These are phyloP conservation scores for Candida vaughaniae DNA, from an alignment of 805 yeast genomes.

Conservation along the genomic window DNA sequence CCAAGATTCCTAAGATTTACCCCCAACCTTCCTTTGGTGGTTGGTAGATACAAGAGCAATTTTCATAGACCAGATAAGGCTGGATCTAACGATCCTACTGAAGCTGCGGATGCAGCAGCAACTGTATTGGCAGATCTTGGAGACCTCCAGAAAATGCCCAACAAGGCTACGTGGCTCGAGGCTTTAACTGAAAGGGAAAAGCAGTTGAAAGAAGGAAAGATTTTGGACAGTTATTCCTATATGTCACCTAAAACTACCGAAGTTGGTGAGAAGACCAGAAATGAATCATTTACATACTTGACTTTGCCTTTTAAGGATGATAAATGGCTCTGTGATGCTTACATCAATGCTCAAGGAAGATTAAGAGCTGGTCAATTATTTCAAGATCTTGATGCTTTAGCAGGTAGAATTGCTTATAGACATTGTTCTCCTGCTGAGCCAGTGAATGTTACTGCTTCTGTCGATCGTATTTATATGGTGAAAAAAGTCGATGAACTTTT, in stretches of 20 bases:
- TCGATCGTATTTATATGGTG: conserved; percentile 85
- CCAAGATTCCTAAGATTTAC: too few species aligned
- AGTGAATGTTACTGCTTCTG: conserved; percentile 92
- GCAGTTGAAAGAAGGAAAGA: conserved; percentile 70
- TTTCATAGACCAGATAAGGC: conserved; percentile 34
- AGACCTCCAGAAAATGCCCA: conserved; percentile 46
- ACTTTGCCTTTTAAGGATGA: conserved; percentile 83
- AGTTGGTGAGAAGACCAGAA: conserved; percentile 70
- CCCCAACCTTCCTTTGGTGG: too few species aligned
- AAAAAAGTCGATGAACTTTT: conserved; percentile 78
- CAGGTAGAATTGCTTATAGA: conserved; percentile 89
- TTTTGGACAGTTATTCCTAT: conserved; percentile 68
- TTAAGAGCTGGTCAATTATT: conserved; percentile 89
- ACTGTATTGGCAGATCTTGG: conserved; percentile 61
- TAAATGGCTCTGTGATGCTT: conserved; percentile 77
- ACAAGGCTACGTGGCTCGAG: conserved; percentile 78
- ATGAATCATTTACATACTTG: conserved; percentile 71
- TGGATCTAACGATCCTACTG: conserved; percentile 51
- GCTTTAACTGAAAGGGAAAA: conserved; percentile 74
- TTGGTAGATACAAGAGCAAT: conserved; percentile 13
- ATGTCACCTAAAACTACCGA: conserved; percentile 69
- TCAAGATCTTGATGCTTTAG: conserved; percentile 91
- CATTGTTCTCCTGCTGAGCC: conserved; percentile 97
- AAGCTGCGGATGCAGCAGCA: conserved; percentile 74
- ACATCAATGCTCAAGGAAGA: conserved; percentile 88